Evolutionary conservation across 768 basidiomycete species (phyloP), one percentile per base, ranked within the genome.

Genomic region (Butyriboletus loyo): DNA sequence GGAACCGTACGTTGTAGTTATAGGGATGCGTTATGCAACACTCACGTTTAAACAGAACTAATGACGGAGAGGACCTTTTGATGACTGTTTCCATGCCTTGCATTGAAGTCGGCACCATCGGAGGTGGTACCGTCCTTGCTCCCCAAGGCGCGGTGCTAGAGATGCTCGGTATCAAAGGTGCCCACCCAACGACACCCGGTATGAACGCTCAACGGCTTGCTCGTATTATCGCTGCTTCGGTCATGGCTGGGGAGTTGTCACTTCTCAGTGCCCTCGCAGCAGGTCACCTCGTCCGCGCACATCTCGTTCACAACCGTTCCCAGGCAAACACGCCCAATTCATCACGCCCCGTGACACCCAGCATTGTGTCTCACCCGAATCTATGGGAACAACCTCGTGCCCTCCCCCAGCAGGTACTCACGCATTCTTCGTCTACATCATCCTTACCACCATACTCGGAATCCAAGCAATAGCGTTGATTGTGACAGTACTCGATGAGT

Each of bases 1-100:
- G 96, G 97, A 99, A 71, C 86, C 94, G 89, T 97, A 69, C 71
- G 92, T 60, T 50, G 40, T 36, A 48, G 17, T 44, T 43, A 21
- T 54, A 30, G 46, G 36, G 44, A 47, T 14, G 0, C 24, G 19
- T 59, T 21, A 52, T 46, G 50, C 6, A 31, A 40, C 22, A 4
- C 58, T 52, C 44, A n/a, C 60, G 2, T 44, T 32, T 43, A 4
- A 35, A 46, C 46, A 95, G 92, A 53, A 87, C 81, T 19, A 97
- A 98, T 71, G 80, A 87, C 57, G 92, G 89, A 46, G 77, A 91
- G 60, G 97, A 98, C 66, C 79, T 98, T 2, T 81, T 98, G 49
- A 84, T 98, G 75, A 94, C 95, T 0, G 78, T 95, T 47, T 85
- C 93, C 8, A 98, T 99, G 97, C 97, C 96, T n/a, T 97, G 87